Base-by-base conservation (phyloP, 108 stramenopile genomes). In the Nitzschia inconspicua region DNA sequence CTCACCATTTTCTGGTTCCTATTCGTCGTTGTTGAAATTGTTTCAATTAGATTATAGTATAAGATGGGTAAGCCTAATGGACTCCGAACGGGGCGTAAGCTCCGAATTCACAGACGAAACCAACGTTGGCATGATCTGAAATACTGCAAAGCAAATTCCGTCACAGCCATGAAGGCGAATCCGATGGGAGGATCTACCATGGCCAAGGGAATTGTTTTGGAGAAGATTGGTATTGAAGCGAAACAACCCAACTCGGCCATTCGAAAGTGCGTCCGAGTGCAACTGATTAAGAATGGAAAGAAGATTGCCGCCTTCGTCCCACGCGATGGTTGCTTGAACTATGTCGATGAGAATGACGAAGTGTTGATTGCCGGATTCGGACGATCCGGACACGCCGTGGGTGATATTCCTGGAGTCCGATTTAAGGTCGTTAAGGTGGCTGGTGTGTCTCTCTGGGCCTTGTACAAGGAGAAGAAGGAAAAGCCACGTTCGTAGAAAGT, bases 241-340 rank as follows among this genome's bases (percentile, higher is more conserved):
- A 99, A 99, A 83, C 99, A 99, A 84, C 99, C 99, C 57, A 99
- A 99, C 95, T 97, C 96, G n/a, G 99, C 99, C 64, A 99, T 99
- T 80, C 97, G 99, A 61, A 99, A 99, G 91, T 97, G 97, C 60
- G 97, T 98, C 37, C 97, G 99, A 44, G 99, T 99, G 42, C 99
- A 99, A 81, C 83, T 99, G 51, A 99, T 99, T 83, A 99, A 99
- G 97, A 99, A 99, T 64, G 99, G 97, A 67, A 99, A 99, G 96
- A 99, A 98, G 91, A 96, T 99, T 77, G 97, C 99, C 27, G 97
- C 97, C 35, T 99, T 99, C 87, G 98, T 99, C 31, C 99, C 99
- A 49, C 85, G 97, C 30, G 99, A 99, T 81, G 99, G 99, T 85
- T 98, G 97, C 77, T 80, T 99, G 84, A 99, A 99, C 94, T 99